These are phyloP conservation scores for Tephrocybe sp. DNA, from an alignment of 768 basidiomycete genomes.

Conservation along the genomic window DNA sequence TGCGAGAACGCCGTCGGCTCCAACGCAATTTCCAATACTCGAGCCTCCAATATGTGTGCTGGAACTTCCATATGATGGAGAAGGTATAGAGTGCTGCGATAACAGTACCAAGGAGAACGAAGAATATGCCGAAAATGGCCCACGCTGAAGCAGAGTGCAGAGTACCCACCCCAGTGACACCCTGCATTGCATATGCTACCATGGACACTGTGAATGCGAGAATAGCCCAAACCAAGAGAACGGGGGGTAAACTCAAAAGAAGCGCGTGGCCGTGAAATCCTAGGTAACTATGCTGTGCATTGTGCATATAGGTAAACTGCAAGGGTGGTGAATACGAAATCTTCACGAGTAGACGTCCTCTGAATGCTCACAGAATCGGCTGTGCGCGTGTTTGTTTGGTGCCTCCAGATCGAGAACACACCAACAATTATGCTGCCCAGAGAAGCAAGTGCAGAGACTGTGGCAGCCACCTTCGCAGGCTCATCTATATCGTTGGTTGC, in stretches of 20 bases:
- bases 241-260: constrained; percentile 50
- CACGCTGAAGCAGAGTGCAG: constrained; percentile 34
- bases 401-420: constrained; percentile 57
- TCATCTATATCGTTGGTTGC: constrained; percentile 41
- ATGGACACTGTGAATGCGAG: constrained; percentile 46
- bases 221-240: constrained; percentile 57
- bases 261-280: constrained; percentile 52
- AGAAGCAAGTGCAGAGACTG: constrained; percentile 47
- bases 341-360: neutral
- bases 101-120: constrained; percentile 38
- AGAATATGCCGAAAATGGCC: constrained; percentile 39
- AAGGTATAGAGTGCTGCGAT: constrained; percentile 45
- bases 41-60: constrained; percentile 23
- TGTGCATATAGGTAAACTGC: constrained; percentile 56
- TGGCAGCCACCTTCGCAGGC: constrained; percentile 35
- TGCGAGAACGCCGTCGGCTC: constrained; percentile 7
- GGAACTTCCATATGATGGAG: constrained; percentile 50
- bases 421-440: constrained; percentile 57
- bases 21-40: constrained; percentile 17
- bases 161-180: constrained; percentile 20
- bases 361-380: constrained; percentile 38
- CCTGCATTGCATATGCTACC: constrained; percentile 44
- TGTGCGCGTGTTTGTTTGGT: constrained; percentile 46
- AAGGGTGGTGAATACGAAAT: neutral
- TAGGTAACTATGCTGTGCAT: constrained; percentile 42